A percentile compares a stretch with the other conserved stretches of the same genome.
These are phyloP conservation scores for Macrotyloma uniflorum DNA, from an alignment of 306 rosid species.

Conservation along the genomic window DNA sequence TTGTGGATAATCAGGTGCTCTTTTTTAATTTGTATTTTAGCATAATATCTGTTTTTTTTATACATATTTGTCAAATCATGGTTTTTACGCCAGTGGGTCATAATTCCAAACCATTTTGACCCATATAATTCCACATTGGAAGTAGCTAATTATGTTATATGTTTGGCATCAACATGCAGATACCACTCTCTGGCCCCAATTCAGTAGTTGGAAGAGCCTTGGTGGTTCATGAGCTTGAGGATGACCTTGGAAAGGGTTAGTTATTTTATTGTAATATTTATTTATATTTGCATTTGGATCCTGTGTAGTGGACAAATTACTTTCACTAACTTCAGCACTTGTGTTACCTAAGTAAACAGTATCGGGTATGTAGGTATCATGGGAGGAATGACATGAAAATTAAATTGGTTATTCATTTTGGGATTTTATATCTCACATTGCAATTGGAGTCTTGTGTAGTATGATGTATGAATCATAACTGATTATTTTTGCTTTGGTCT, in stretches of 20 bases:
- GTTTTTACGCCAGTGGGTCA: background rate
- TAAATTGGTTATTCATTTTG: constrained; percentile 17
- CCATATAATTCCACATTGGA: background rate
- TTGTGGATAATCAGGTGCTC: constrained; percentile 74
- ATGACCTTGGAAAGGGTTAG: constrained; percentile 90
- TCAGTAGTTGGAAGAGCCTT: constrained; percentile 85
- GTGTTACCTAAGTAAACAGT: background rate
- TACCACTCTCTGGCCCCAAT: constrained; percentile 74
- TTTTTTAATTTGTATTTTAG: constrained; percentile 6
- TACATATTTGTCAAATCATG: background rate
- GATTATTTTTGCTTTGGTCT: constrained; percentile 26
- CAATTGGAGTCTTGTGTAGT: constrained; percentile 7
- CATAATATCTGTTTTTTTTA: background rate
- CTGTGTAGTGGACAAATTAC: constrained; percentile 23
- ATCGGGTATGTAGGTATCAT: constrained; percentile 6
- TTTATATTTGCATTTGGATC: background rate
- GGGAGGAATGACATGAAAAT: constrained; percentile 28
- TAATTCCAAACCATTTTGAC: background rate
- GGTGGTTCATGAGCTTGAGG: constrained; percentile 86
- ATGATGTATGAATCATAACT: background rate
- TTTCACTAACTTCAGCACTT: constrained; percentile 21
- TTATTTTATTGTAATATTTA: constrained; percentile 39
- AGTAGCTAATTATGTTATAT: constrained; percentile 12
- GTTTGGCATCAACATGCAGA: constrained; percentile 46
- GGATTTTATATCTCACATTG: constrained; percentile 15